These are phyloP conservation scores for Plasmodium berghei DNA, from an alignment of 169 alveolate genomes.

Conservation along the genomic window DNA sequence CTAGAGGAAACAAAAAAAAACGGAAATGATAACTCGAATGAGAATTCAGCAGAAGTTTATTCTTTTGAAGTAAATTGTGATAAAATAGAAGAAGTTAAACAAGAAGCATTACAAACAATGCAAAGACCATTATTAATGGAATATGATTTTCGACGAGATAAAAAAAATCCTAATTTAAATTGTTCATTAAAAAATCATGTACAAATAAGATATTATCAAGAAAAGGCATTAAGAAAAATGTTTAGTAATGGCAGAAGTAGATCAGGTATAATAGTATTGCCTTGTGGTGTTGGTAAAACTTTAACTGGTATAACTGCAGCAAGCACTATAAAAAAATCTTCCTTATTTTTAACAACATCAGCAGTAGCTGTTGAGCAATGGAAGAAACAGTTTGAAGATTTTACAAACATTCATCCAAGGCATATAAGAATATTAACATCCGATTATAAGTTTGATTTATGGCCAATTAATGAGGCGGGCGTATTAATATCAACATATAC, in stretches of 20 bases:
- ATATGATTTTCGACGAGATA: constrained; percentile 96
- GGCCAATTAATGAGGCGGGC: constrained; percentile 93
- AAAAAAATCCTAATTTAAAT: constrained; percentile 88
- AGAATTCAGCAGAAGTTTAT: constrained; percentile 79
- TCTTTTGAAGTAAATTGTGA: constrained; percentile 92
- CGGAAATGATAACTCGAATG: constrained; percentile 40
- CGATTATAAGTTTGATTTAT: constrained; percentile 92
- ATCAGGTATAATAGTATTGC: constrained; percentile 98
- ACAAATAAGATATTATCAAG: constrained; percentile 94
- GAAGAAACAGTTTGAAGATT: constrained; percentile 91
- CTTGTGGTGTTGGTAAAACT: constrained; percentile 99
- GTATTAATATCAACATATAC: constrained; percentile 96
- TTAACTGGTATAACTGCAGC: constrained; percentile 99
- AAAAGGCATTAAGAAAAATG: constrained; percentile 97
- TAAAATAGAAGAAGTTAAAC: constrained; percentile 90
- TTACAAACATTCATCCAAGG: constrained; percentile 91
- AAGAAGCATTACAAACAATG: constrained; percentile 91
- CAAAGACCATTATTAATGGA: constrained; percentile 97
- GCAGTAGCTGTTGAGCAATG: constrained; percentile 96
- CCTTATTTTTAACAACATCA: constrained; percentile 92
- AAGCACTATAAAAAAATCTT: constrained; percentile 95
- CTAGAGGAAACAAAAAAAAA: constrained; percentile 31
- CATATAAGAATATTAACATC: constrained; percentile 96
- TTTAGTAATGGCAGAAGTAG: constrained; percentile 98
- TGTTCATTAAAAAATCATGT: constrained; percentile 93